phyloP scores from a whole-genome alignment of 345 rosid genomes.

The Salix viminalis region DNA sequence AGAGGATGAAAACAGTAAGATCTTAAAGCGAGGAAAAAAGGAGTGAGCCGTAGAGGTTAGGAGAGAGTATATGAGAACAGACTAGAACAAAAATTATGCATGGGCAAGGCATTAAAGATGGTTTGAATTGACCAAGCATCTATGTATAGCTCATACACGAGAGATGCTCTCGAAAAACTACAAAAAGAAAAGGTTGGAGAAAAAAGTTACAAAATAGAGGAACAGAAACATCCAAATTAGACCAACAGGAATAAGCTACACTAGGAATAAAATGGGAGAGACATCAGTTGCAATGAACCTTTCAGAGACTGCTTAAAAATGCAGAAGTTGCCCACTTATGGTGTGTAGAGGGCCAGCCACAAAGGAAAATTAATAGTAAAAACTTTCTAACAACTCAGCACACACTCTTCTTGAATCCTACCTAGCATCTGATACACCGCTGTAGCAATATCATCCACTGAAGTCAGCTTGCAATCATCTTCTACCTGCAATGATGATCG shows the following conservation, averaged over 20 bases:
- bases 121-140: constrained; percentile 24
- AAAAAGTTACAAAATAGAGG: not conserved
- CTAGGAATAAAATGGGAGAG: constrained; percentile 9
- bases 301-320: constrained; percentile 20
- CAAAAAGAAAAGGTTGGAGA: not conserved
- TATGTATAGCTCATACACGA: constrained; percentile 7
- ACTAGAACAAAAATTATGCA: not conserved
- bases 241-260: not conserved
- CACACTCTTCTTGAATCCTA: constrained; percentile 53
- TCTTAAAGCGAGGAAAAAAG: not conserved
- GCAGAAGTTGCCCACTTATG: constrained; percentile 13
- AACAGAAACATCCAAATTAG: constrained; percentile 13
- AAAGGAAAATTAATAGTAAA: not conserved
- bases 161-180: not conserved
- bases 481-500: constrained; percentile 57
- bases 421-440: constrained; percentile 59
- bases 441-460: constrained; percentile 74
- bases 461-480: constrained; percentile 67
- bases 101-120: constrained; percentile 4
- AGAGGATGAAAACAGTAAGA: not conserved
- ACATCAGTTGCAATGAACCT: constrained; percentile 19
- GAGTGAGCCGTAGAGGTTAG: not conserved
- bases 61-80: not conserved
- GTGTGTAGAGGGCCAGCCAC: not conserved
- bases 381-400: not conserved